Percentiles rank a stretch among this genome's conserved stretches.
phyloP scores from a whole-genome alignment of 2,329 filamentous ascomycete genomes.

The Fusarium brachygibbosum region DNA sequence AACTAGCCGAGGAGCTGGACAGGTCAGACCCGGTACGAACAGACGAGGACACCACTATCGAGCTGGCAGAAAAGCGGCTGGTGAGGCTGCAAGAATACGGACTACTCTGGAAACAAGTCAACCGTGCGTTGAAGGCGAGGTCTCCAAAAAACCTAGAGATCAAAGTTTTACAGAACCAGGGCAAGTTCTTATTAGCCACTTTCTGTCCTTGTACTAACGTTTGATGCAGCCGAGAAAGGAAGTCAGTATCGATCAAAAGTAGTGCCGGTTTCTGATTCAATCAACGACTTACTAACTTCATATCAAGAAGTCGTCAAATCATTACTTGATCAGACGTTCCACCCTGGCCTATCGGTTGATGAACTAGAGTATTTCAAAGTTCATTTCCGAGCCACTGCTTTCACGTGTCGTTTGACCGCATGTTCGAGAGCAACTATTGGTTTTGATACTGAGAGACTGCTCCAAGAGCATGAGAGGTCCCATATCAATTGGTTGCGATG shows the following conservation, averaged over 20 bases:
- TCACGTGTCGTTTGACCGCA: conserved; percentile 10
- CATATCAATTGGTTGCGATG: conserved; percentile 22
- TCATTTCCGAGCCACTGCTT: conserved; percentile 11
- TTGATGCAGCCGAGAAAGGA: not conserved
- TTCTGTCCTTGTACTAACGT: not conserved
- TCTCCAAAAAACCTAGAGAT: conserved; percentile 13
- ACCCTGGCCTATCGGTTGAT: not conserved
- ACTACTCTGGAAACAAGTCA: not conserved
- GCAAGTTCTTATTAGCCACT: not conserved
- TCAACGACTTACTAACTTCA: not conserved
- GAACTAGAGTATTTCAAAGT: conserved; percentile 22
- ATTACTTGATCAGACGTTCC: not conserved
- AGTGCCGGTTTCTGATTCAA: not conserved
- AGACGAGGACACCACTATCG: accelerated
- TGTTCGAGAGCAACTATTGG: conserved; percentile 15
- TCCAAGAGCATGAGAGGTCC: not conserved
- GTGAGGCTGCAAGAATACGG: not conserved
- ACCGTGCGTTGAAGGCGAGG: conserved; percentile 6
- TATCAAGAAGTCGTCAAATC: conserved; percentile 21
- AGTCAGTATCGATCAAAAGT: accelerated
- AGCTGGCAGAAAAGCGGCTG: not conserved
- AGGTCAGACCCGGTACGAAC: accelerated
- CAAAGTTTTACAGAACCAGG: not conserved
- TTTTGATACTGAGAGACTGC: conserved; percentile 4
- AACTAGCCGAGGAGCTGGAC: conserved; percentile 4